Percentiles rank a stretch among this genome's conserved stretches.
Conservation (phyloP, 2,329 filamentous ascomycete species). For the Lachnellula cervina region DNA sequence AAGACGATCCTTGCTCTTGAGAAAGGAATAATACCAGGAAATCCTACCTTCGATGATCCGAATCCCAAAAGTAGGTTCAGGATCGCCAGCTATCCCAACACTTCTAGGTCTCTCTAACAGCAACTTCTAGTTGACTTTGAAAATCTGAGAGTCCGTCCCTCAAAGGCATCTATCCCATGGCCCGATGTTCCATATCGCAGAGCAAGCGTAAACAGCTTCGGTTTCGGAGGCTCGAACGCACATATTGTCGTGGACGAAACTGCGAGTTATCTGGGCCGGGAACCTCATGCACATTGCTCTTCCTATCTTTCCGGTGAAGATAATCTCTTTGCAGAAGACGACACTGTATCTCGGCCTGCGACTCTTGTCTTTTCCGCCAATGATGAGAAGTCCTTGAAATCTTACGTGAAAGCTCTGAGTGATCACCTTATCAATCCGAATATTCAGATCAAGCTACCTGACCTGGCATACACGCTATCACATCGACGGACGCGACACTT, state of each 20-base stretch:
- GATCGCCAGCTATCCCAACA: slow-evolving; percentile 10
- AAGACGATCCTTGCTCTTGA: slow-evolving; percentile 12
- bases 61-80: slow-evolving; percentile 9
- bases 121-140: slow-evolving; percentile 12
- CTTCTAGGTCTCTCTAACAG: too few species aligned
- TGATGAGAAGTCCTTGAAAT: slow-evolving; percentile 23
- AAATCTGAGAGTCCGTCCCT: slow-evolving; percentile 13
- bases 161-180: slow-evolving; percentile 9
- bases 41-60: not conserved
- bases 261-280: not conserved
- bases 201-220: slow-evolving; percentile 35
- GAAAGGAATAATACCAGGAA: slow-evolving; percentile 32
- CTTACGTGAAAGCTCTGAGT: slow-evolving; percentile 16
- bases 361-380: slow-evolving; percentile 24
- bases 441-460: slow-evolving; percentile 9
- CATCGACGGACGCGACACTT: slow-evolving; percentile 16
- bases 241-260: slow-evolving; percentile 24
- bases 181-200: slow-evolving; percentile 36
- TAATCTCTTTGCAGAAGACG: slow-evolving; percentile 6
- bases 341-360: not conserved
- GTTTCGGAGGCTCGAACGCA: slow-evolving; percentile 28
- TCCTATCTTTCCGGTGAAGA: slow-evolving; percentile 5
- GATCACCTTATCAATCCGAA: slow-evolving; percentile 20
- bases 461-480: slow-evolving; percentile 26
- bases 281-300: slow-evolving; percentile 1